Percentiles rank a stretch among this genome's conserved stretches.
Evolutionary conservation across 2,329 filamentous ascomycete genomes (phyloP).

Genomic region (Didymella sp.): DNA sequence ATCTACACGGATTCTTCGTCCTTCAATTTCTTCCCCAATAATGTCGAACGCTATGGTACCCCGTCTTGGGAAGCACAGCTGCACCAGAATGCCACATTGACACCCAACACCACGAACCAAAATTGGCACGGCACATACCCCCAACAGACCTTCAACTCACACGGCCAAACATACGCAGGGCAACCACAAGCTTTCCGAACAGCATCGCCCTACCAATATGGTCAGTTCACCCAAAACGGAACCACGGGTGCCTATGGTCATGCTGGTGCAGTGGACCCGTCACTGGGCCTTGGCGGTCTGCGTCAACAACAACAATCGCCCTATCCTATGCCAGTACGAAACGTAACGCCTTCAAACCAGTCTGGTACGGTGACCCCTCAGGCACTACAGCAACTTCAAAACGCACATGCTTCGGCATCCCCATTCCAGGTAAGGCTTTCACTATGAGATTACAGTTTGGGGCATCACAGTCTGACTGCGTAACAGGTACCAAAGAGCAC

Average conservation of each 20-base stretch:
- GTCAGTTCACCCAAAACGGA: conserved; percentile 38
- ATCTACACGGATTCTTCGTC: conserved; percentile 45
- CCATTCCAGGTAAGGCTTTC: conserved; percentile 40
- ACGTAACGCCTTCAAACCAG: conserved; percentile 33
- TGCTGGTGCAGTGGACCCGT: conserved; percentile 38
- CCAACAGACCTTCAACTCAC: conserved; percentile 36
- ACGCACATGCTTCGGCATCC: conserved; percentile 28
- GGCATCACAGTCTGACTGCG: conserved; percentile 20
- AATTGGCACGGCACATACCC: conserved; percentile 39
- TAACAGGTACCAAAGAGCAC: conserved; percentile 38
- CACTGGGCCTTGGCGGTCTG: conserved; percentile 34
- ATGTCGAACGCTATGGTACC: conserved; percentile 41
- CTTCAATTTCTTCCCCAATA: conserved; percentile 36
- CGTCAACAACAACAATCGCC: conserved; percentile 44
- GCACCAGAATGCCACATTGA: conserved; percentile 32
- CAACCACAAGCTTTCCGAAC: conserved; percentile 36
- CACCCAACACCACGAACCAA: conserved; percentile 25
- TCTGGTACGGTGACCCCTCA: conserved; percentile 41
- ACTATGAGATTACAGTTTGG: background rate
- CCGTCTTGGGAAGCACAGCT: conserved; percentile 43
- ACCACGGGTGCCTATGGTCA: conserved; percentile 35
- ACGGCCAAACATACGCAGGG: conserved; percentile 35
- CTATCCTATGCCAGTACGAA: conserved; percentile 39
- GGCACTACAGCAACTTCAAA: conserved; percentile 39
- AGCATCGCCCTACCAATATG: conserved; percentile 44